Percentiles rank a stretch among this genome's conserved stretches.
These are phyloP conservation scores for Teunomyces aglyptinius DNA, from an alignment of 805 yeast species.

Conservation along the genomic window DNA sequence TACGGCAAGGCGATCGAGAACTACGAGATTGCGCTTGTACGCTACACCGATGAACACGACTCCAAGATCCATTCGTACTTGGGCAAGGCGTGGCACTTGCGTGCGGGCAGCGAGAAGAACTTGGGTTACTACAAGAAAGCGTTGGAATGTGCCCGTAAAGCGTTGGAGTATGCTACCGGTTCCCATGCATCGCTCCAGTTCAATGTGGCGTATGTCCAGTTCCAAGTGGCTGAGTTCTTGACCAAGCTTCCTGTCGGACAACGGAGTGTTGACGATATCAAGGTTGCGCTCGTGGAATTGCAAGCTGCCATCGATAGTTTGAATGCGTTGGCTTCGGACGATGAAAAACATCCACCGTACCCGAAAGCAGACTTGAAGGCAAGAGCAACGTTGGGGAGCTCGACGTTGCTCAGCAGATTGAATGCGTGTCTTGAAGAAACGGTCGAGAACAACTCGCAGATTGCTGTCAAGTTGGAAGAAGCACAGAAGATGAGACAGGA, in stretches of 20 bases:
- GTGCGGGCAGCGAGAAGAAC: slow-evolving; percentile 70
- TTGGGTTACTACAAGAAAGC: slow-evolving; percentile 59
- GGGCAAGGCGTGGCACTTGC: slow-evolving; percentile 84
- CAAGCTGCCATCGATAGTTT: slow-evolving; percentile 60
- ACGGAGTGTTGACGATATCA: slow-evolving; percentile 63
- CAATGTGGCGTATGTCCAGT: slow-evolving; percentile 80
- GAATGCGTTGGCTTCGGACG: slow-evolving; percentile 53
- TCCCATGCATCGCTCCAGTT: slow-evolving; percentile 49
- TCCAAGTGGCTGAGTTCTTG: slow-evolving; percentile 81
- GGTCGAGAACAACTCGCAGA: slow-evolving; percentile 56
- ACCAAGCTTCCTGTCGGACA: slow-evolving; percentile 56
- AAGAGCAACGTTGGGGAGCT: slow-evolving; percentile 82
- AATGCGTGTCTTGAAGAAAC: slow-evolving; percentile 73
- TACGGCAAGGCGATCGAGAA: slow-evolving; percentile 83
- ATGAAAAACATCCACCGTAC: slow-evolving; percentile 65
- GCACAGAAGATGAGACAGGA: slow-evolving; percentile 68
- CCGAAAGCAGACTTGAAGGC: slow-evolving; percentile 77
- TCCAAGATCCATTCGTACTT: slow-evolving; percentile 66
- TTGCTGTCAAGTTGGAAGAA: slow-evolving; percentile 61
- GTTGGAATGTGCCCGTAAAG: slow-evolving; percentile 58
- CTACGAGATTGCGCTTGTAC: slow-evolving; percentile 74
- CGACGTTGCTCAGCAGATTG: slow-evolving; percentile 70
- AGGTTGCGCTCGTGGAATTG: slow-evolving; percentile 53
- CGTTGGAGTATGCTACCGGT: slow-evolving; percentile 39
- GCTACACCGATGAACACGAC: slow-evolving; percentile 63